Base-by-base conservation (phyloP, 495 filamentous ascomycete genomes). In the Penicillium steckii region DNA sequence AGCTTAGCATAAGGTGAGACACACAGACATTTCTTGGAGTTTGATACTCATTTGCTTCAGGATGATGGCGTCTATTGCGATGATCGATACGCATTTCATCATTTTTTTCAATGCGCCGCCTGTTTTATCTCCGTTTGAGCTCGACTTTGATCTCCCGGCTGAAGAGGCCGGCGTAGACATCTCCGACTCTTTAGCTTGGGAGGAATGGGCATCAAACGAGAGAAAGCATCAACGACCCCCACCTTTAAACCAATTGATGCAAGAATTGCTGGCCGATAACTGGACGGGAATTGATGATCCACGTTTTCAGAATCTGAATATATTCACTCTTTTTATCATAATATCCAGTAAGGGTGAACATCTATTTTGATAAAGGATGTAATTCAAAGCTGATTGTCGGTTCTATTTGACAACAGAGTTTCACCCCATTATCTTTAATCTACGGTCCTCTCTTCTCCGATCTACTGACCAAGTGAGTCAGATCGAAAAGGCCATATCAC, bases 71-170 rank as follows among this genome's bases (percentile, higher is more conserved):
- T 55, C 57, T 25, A 56, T 60, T 13, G 40, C 52, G 4, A 55
- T 60, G 48, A 55, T 60, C 1, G 57, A 60, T 32, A 41, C 44
- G 19, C 48, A 60, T 22, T 55, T 48, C 42, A 56, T 56, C 17
- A 60, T 52, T 24, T 60, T 60, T n/a, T 56, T 60, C 40, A 60
- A 60, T 18, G 46, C 26, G 10, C 48, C 52, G 8, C 57, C 52
- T 1, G 23, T 48, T 10, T 38, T 60, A n/a, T 45, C 52, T 26
- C 25, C 24, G 6, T 27, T 51, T 3, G 56, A 59, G 24, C 48
- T 59, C 3, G 18, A 19, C 7, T 59, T 59, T 42, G 56, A 59
- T 42, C 56, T 59, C 12, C 56, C 56, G n/a, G 51, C 52, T 9
- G 56, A 55, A 26, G 56, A 59, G 12, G 42, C 19, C 9, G 56